Conservation (phyloP, 2,329 filamentous ascomycete genomes). For the Trichothecium roseum region DNA sequence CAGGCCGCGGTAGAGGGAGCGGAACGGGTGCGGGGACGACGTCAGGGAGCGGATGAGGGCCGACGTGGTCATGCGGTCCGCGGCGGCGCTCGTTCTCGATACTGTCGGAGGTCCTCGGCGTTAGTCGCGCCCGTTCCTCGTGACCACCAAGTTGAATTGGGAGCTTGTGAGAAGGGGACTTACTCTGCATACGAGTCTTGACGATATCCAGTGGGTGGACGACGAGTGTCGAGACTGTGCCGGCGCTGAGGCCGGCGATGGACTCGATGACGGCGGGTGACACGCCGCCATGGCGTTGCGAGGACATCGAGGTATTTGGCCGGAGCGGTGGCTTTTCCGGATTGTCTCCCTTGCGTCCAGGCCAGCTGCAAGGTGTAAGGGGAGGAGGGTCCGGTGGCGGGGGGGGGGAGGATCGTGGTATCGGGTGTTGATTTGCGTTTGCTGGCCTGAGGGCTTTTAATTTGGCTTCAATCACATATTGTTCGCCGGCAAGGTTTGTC, state of each 20-base stretch:
- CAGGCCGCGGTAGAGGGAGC: slow-evolving; percentile 78
- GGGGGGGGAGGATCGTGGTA: slow-evolving; percentile 1
- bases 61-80: slow-evolving; percentile 34
- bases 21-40: slow-evolving; percentile 43
- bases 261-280: slow-evolving; percentile 77
- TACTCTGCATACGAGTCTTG: slow-evolving; percentile 91
- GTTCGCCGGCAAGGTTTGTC: not conserved
- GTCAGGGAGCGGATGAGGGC: slow-evolving; percentile 39
- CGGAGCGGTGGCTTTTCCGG: not conserved
- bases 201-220: slow-evolving; percentile 92
- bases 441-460: too few species aligned
- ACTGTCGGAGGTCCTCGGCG: slow-evolving; percentile 23
- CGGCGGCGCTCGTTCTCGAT: slow-evolving; percentile 32
- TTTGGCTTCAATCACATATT: not conserved
- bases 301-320: slow-evolving; percentile 34
- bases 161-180: too few species aligned
- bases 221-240: slow-evolving; percentile 72
- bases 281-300: slow-evolving; percentile 44
- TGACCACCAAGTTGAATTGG: too few species aligned
- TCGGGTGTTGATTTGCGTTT: not conserved
- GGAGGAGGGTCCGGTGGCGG: slow-evolving; percentile 7
- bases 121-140: too few species aligned
- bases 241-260: slow-evolving; percentile 81
- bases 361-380: not conserved
- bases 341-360: slow-evolving; percentile 4